Conservation (phyloP, 305 asterid genomes). For the Striga hermonthica region DNA sequence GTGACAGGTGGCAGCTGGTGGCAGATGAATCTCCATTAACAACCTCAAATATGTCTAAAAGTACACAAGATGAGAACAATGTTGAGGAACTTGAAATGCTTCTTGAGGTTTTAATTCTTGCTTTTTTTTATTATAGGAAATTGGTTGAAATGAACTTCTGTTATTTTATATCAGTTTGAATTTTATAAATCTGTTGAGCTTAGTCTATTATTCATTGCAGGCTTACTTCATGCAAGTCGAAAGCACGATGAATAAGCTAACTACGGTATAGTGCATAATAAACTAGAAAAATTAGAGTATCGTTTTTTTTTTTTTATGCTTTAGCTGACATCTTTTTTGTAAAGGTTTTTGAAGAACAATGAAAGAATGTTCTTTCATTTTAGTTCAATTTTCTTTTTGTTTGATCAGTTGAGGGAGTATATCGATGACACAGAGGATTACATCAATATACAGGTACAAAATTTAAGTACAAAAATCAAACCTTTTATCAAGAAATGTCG, state of each 20-base stretch:
- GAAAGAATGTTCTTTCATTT: neutral
- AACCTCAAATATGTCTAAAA: slow-evolving; percentile 50
- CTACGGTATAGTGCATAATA: slow-evolving; percentile 57
- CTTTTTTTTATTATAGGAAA: too few relatives aligned
- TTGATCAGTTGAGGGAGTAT: slow-evolving; percentile 70
- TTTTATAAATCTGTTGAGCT: too few relatives aligned
- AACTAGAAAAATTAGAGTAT: too few relatives aligned
- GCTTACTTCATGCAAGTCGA: slow-evolving; percentile 89
- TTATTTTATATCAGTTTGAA: too few relatives aligned
- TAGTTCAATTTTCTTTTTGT: neutral
- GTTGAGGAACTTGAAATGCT: slow-evolving; percentile 95
- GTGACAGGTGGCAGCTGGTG: slow-evolving; percentile 40
- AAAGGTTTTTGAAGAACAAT: neutral
- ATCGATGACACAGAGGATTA: slow-evolving; percentile 94
- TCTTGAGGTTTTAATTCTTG: slow-evolving; percentile 59
- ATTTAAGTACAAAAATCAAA: neutral
- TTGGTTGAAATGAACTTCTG: too few relatives aligned
- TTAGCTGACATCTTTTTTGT: neutral
- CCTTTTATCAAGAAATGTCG: neutral
- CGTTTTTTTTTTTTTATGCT: neutral
- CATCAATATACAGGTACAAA: slow-evolving; percentile 81
- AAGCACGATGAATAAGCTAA: slow-evolving; percentile 80
- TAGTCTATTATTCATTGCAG: slow-evolving; percentile 38
- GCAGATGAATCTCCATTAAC: slow-evolving; percentile 45
- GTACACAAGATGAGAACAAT: slow-evolving; percentile 51